Evolutionary conservation across 2,329 filamentous ascomycete species (phyloP).

Genomic region (Stemphylium lycopersici): DNA sequence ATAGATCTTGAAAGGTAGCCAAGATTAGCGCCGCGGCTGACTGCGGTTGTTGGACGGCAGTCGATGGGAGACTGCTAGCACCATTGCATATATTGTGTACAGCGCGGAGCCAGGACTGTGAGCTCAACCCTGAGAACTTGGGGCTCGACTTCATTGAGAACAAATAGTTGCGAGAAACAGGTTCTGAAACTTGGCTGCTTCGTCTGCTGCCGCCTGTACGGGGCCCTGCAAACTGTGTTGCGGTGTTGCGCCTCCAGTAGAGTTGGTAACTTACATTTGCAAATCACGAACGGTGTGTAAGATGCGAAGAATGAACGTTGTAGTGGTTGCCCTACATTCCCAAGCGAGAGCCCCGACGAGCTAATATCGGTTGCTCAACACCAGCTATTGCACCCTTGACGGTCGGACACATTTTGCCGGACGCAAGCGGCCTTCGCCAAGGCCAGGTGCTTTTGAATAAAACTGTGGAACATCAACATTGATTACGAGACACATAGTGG

Average conservation of each 20-base stretch:
- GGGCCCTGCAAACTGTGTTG: background rate
- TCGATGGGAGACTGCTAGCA: background rate
- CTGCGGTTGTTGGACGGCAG: background rate
- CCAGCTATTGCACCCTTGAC: slow-evolving; percentile 11
- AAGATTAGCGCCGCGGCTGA: background rate
- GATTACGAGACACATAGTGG: background rate
- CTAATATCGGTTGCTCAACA: background rate
- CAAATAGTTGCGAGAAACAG: background rate
- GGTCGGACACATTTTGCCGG: slow-evolving; percentile 12
- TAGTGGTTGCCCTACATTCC: background rate
- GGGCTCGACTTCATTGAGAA: background rate
- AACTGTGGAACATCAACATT: slow-evolving; percentile 3
- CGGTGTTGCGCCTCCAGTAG: background rate
- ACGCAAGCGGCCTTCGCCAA: background rate
- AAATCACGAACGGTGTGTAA: background rate
- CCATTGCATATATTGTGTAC: background rate
- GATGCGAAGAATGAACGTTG: background rate
- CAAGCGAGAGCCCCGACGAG: background rate
- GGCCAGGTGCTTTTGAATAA: background rate
- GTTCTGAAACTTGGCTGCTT: background rate
- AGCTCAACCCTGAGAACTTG: background rate
- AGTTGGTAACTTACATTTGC: background rate
- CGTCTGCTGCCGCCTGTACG: background rate
- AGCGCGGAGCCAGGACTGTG: background rate
- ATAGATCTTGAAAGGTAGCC: background rate